These are phyloP conservation scores for Sordaria brevicollis DNA, from an alignment of 495 filamentous ascomycete genomes.

Conservation along the genomic window DNA sequence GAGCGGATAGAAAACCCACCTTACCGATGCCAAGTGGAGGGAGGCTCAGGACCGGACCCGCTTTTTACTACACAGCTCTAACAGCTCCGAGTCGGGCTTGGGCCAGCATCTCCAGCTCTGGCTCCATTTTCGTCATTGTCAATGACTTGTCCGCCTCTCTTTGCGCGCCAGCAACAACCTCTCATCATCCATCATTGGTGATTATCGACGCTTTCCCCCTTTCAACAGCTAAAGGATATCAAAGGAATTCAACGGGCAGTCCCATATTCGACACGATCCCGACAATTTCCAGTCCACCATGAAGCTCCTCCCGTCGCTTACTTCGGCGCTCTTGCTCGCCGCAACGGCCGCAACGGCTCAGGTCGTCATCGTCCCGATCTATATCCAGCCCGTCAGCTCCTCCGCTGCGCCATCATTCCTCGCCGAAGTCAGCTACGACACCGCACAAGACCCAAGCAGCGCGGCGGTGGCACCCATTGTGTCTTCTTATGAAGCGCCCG, in stretches of 20 bases:
- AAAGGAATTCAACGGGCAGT: neutral
- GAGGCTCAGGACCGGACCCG: neutral
- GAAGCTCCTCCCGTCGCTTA: neutral
- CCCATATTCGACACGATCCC: neutral
- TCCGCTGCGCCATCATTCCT: conserved; percentile 27
- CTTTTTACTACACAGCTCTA: neutral
- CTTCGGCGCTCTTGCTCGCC: conserved; percentile 21
- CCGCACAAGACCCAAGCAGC: conserved; percentile 3
- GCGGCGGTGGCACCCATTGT: conserved; percentile 21
- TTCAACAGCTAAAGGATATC: neutral
- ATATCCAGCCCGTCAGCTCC: conserved; percentile 32
- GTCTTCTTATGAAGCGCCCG: conserved; percentile 36
- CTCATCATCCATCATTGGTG: neutral
- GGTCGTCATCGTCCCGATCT: conserved; percentile 27
- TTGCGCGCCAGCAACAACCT: neutral
- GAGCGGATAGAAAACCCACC: neutral
- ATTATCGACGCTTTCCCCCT: neutral
- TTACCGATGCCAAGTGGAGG: neutral
- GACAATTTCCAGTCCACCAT: neutral
- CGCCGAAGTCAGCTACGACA: conserved; percentile 38
- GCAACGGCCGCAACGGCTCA: conserved; percentile 10
- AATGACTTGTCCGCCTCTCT: neutral
- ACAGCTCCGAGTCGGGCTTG: neutral
- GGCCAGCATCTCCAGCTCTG: neutral
- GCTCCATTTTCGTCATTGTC: neutral